Evolutionary conservation across 2,329 filamentous ascomycete species (phyloP).

Genomic region (Colletotrichum phormii): DNA sequence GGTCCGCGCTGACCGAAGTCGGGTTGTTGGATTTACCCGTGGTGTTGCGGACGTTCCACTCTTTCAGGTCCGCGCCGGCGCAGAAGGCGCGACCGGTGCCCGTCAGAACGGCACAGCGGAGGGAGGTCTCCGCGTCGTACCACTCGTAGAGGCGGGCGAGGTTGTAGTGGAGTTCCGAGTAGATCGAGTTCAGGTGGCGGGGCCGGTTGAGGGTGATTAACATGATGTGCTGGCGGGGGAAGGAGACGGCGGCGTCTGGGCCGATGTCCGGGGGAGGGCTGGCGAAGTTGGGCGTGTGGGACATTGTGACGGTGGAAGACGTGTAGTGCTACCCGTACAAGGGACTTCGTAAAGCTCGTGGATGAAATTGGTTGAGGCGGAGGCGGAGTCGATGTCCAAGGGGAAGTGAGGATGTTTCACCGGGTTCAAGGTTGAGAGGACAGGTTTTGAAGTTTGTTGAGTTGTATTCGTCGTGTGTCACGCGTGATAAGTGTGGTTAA

Average conservation of each 20-base stretch:
- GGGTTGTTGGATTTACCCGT: constrained; percentile 19
- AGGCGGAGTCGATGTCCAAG: background rate
- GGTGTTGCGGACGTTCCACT: constrained; percentile 64
- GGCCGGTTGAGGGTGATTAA: constrained; percentile 72
- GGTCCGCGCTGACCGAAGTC: constrained; percentile 5
- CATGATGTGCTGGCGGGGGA: constrained; percentile 65
- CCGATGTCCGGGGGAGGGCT: constrained; percentile 15
- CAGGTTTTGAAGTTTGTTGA: background rate
- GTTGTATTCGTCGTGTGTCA: background rate
- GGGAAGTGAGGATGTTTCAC: background rate
- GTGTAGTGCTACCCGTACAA: background rate
- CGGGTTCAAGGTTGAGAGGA: background rate
- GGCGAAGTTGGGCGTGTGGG: background rate
- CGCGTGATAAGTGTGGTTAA: background rate
- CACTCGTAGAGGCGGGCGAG: constrained; percentile 60
- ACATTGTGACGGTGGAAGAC: background rate
- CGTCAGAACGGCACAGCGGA: constrained; percentile 73
- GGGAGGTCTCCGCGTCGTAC: constrained; percentile 71
- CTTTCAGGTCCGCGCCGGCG: constrained; percentile 75
- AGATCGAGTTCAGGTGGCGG: constrained; percentile 68
- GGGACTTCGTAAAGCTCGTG: background rate
- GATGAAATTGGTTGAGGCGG: background rate
- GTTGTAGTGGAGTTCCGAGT: constrained; percentile 58
- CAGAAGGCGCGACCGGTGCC: constrained; percentile 74
- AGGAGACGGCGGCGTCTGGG: constrained; percentile 50